phyloP scores from a whole-genome alignment of 345 rosid species.

The Camelina sativa region DNA sequence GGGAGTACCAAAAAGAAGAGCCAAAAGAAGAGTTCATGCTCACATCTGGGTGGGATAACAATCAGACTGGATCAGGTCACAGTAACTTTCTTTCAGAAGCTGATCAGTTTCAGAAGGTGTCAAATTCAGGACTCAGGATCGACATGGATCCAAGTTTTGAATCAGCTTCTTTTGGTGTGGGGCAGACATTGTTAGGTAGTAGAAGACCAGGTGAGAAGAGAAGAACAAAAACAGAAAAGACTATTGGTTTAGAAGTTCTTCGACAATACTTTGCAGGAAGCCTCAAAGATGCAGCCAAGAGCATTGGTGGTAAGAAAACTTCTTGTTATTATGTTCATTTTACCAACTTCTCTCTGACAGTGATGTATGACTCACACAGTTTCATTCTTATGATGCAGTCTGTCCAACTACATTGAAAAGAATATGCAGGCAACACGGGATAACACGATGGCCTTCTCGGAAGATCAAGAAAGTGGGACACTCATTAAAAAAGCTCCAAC shows the following conservation, averaged over 20 bases:
- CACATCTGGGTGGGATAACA: constrained; percentile 54
- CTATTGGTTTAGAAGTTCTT: constrained; percentile 84
- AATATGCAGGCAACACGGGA: constrained; percentile 95
- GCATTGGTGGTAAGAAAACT: constrained; percentile 78
- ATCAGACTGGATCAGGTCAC: constrained; percentile 47
- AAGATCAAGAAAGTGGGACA: constrained; percentile 98
- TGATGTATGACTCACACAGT: background rate
- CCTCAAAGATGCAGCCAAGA: constrained; percentile 96
- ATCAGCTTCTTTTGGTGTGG: constrained; percentile 48
- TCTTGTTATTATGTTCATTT: background rate
- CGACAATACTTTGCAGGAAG: constrained; percentile 94
- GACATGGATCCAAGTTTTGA: constrained; percentile 43
- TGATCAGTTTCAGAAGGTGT: constrained; percentile 47
- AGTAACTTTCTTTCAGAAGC: constrained; percentile 51
- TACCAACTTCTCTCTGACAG: background rate
- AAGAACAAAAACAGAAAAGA: constrained; percentile 81
- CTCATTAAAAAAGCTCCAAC: constrained; percentile 90
- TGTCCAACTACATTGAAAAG: constrained; percentile 96
- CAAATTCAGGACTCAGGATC: constrained; percentile 45
- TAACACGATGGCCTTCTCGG: constrained; percentile 92
- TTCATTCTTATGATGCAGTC: constrained; percentile 59
- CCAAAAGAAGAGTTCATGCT: constrained; percentile 69
- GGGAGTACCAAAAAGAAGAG: constrained; percentile 67
- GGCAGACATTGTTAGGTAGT: constrained; percentile 42
- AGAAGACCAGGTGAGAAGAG: constrained; percentile 67